Base-by-base conservation (phyloP, 441 rosid species). In the Breynia disticha region DNA sequence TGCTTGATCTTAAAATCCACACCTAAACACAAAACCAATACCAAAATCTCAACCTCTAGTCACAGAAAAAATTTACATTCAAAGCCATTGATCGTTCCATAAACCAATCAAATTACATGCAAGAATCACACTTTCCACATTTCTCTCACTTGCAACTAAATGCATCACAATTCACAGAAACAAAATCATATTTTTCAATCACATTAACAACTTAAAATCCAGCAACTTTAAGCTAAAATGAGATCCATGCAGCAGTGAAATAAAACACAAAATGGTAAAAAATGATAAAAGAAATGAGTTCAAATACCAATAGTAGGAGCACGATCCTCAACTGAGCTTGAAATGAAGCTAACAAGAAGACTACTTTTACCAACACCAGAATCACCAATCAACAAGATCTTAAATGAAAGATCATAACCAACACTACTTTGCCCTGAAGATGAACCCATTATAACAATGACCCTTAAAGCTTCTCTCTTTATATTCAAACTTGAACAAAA, bases 301-400 rank as follows among this genome's bases (percentile, higher is more conserved):
- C 0, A 39, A 8, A 28, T 77, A 84, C 93, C 88, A 42, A 81
- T 63, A 17, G 93, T 81, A 24, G 93, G 86, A 37, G 86, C 66
- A 45, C 61, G 72, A 50, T 72, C 66, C 46, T 68, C 75, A 67
- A 66, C 62, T 62, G 74, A 66, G 49, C 72, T 67, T 57, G 86
- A 77, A 69, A 79, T 72, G 75, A 81, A 79, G 56, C 75, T 78
- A 48, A 81, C 63, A 64, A 84, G 82, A 32, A 84, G 55, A 61
- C 79, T 79, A 62, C 88, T 84, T 67, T 81, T 84, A 48, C 93
- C 93, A 55, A 84, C 93, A 24, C 82, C 86, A 50, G 93, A 81
- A 65, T 84, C 93, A 14, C 93, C 88, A 50, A 79, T 69, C 79
- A 84, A 58, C 58, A 84, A 59, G 59, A 81, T 65, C 77, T 84